Evolutionary conservation across 2,329 filamentous ascomycete genomes (phyloP).

Genomic region (Monosporascus sp.): DNA sequence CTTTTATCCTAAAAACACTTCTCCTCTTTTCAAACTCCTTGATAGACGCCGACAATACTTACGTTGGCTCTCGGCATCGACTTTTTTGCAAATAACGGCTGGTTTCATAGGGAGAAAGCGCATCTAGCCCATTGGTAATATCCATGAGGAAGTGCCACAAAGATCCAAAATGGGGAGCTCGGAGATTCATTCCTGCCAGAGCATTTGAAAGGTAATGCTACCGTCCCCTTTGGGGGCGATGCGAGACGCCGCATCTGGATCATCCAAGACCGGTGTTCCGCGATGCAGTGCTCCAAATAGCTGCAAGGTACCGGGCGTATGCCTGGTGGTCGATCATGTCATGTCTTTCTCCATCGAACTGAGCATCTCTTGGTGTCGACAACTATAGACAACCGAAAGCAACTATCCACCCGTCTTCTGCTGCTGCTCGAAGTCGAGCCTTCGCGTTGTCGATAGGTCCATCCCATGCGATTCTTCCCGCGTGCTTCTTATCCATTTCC

Average conservation of each 20-base stretch:
- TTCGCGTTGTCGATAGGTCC: no score
- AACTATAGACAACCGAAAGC: not conserved
- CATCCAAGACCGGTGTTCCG: not conserved
- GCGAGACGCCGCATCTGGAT: not conserved
- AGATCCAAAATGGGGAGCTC: not conserved
- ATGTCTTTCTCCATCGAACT: not conserved
- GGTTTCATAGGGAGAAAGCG: not conserved
- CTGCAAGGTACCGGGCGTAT: not conserved
- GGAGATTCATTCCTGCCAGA: not conserved
- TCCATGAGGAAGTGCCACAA: no score
- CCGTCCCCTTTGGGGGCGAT: not conserved
- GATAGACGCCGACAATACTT: not conserved
- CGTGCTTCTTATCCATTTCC: not conserved
- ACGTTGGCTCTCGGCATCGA: not conserved
- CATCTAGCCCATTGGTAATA: no score
- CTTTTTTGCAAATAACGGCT: not conserved
- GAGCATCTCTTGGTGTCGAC: not conserved
- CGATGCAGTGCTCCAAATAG: not conserved
- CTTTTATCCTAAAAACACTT: not conserved
- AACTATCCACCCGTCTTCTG: not conserved
- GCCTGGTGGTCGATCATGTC: not conserved
- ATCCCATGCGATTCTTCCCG: not conserved
- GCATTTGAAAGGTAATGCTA: not conserved
- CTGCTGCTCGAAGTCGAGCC: not conserved
- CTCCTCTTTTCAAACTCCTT: not conserved